Percentiles rank a stretch among this genome's conserved stretches.
phyloP scores from a whole-genome alignment of 2,329 filamentous ascomycete genomes.

The Amauroascus verrucosus region DNA sequence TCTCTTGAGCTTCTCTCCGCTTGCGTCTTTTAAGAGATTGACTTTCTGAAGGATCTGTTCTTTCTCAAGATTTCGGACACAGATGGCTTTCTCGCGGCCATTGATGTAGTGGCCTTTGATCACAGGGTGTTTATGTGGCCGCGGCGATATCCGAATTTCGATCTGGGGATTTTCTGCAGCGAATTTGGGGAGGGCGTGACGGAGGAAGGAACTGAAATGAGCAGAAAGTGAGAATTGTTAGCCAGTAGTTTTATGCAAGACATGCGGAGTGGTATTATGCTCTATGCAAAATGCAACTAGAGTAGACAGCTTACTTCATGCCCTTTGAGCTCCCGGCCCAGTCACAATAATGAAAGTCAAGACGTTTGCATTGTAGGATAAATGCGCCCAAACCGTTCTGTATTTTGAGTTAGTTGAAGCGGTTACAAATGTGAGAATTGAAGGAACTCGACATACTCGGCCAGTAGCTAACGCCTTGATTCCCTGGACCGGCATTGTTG shows the following conservation, averaged over 20 bases:
- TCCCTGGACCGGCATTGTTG: slow-evolving; percentile 37
- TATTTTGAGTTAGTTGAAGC: slow-evolving; percentile 9
- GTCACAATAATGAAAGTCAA: slow-evolving; percentile 97
- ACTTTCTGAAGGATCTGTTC: slow-evolving; percentile 72
- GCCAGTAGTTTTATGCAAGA: slow-evolving; percentile 1
- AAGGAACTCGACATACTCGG: slow-evolving; percentile 39
- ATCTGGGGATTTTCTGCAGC: slow-evolving; percentile 72
- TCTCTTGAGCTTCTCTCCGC: slow-evolving; percentile 42
- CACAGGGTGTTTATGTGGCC: slow-evolving; percentile 80
- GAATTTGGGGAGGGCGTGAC: slow-evolving; percentile 63
- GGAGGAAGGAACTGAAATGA: slow-evolving; percentile 62
- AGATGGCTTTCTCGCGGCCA: slow-evolving; percentile 72
- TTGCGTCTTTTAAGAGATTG: slow-evolving; percentile 39
- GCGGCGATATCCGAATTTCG: slow-evolving; percentile 83
- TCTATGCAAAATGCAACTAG: not conserved
- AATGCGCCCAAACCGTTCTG: slow-evolving; percentile 96
- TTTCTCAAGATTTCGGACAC: slow-evolving; percentile 74
- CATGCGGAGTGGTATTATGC: not conserved
- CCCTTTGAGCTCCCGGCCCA: slow-evolving; percentile 85
- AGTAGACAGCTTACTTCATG: slow-evolving; percentile 64
- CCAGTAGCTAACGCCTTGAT: slow-evolving; percentile 46
- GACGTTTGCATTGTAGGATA: slow-evolving; percentile 89
- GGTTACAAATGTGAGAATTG: not conserved
- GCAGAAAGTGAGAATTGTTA: slow-evolving; percentile 1
- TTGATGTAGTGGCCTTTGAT: slow-evolving; percentile 90